Conservation (phyloP, 1,284 basidiomycete species). For the Austroboletus olivaceoglutinosus region DNA sequence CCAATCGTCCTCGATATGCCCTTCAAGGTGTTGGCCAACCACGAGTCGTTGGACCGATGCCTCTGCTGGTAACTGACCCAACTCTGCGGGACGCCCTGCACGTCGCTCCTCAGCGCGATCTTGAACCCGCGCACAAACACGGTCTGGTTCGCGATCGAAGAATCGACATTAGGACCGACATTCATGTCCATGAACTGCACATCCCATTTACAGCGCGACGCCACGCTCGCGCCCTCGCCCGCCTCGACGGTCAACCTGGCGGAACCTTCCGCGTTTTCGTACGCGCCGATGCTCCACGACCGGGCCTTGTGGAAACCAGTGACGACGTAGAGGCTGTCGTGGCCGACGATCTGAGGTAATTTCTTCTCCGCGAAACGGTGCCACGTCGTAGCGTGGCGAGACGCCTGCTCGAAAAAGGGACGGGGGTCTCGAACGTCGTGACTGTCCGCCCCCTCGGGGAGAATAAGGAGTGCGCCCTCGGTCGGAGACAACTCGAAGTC, state of each 20-base stretch:
- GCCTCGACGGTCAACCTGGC: conserved; percentile 16
- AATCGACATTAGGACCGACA: conserved; percentile 11
- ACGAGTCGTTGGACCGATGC: conserved; percentile 13
- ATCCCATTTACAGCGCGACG: conserved; percentile 15
- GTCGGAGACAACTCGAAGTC: conserved; percentile 19
- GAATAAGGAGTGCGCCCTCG: conserved; percentile 26
- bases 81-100: conserved; percentile 21
- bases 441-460: conserved; percentile 2
- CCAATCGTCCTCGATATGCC: conserved; percentile 19
- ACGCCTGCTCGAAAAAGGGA: background rate
- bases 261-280: conserved; percentile 15
- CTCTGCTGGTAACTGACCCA: conserved; percentile 18
- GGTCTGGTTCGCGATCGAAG: conserved; percentile 17
- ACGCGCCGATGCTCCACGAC: conserved; percentile 22
- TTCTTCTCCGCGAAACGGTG: conserved; percentile 24
- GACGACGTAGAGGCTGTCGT: conserved; percentile 25
- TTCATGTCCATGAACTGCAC: conserved; percentile 19
- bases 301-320: conserved; percentile 28
- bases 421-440: background rate
- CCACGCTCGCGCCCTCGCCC: conserved; percentile 1
- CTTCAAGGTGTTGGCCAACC: conserved; percentile 18
- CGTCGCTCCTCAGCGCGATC: conserved; percentile 18
- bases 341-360: conserved; percentile 22
- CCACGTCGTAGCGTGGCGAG: conserved; percentile 19
- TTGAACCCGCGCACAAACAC: conserved; percentile 30